Percentiles rank a stretch among this genome's conserved stretches.
Conservation (phyloP, 345 rosid species). For the Kandelia obovata region DNA sequence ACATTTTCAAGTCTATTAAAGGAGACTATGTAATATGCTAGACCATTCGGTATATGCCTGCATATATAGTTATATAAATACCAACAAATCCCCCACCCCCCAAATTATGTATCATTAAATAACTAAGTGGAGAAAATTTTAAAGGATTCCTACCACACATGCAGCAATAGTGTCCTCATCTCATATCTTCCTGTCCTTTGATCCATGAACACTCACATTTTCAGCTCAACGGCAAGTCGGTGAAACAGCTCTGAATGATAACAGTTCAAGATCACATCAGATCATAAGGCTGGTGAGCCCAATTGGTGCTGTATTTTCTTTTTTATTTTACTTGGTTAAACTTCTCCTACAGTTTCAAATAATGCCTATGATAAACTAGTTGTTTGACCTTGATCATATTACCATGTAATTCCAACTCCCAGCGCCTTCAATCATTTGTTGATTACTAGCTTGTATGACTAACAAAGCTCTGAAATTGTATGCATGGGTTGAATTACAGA, state of each 20-base stretch:
- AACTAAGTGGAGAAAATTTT: too few relatives aligned
- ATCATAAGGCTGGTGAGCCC: constrained; percentile 82
- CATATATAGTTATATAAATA: too few relatives aligned
- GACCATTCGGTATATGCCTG: too few relatives aligned
- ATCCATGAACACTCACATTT: constrained; percentile 10
- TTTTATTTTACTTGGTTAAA: not conserved
- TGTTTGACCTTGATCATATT: not conserved
- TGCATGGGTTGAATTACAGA: constrained; percentile 41
- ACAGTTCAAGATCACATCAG: constrained; percentile 97
- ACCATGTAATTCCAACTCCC: not conserved
- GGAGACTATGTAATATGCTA: too few relatives aligned
- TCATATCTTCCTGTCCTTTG: not conserved
- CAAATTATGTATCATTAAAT: too few relatives aligned
- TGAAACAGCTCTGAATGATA: constrained; percentile 85
- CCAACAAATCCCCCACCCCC: too few relatives aligned
- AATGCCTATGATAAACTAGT: not conserved
- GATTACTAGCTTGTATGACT: not conserved
- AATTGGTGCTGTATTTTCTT: not conserved
- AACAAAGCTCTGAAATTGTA: constrained; percentile 17
- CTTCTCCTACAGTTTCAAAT: not conserved
- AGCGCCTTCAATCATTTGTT: not conserved
- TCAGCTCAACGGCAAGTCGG: constrained; percentile 97
- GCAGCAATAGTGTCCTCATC: not conserved
- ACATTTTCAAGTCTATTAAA: too few relatives aligned
- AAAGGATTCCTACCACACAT: not conserved